Percentiles rank a stretch among this genome's conserved stretches.
Conservation (phyloP, 257 asterid species). For the Solanum neorickii region DNA sequence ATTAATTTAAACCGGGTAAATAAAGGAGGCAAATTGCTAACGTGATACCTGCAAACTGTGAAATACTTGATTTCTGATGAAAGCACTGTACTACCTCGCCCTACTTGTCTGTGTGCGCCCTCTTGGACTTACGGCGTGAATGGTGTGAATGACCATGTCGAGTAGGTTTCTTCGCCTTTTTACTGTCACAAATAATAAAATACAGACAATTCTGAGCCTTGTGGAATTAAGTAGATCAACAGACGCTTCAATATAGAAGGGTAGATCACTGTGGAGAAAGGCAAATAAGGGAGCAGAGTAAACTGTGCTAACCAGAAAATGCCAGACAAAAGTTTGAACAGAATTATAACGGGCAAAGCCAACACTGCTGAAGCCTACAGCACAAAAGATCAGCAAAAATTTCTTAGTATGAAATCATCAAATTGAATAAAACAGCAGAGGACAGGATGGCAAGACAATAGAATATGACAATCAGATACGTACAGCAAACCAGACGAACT, state of each 20-base stretch:
- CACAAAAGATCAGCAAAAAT: not conserved
- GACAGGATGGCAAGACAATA: not conserved
- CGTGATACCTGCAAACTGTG: not conserved
- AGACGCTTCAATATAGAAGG: not conserved
- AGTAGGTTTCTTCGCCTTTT: constrained; percentile 17
- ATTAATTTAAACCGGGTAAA: not conserved
- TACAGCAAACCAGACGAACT: constrained; percentile 81
- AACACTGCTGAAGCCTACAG: constrained; percentile 64
- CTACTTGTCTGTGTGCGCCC: constrained; percentile 32
- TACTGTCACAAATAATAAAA: constrained; percentile 23
- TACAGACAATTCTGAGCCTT: not conserved
- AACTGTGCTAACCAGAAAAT: constrained; percentile 41
- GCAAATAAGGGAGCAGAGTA: not conserved
- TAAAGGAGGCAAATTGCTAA: not conserved
- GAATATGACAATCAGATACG: constrained; percentile 12
- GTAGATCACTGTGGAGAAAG: not conserved
- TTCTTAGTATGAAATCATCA: not conserved
- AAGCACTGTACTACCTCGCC: not conserved
- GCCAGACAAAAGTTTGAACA: constrained; percentile 30
- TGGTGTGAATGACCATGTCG: constrained; percentile 23
- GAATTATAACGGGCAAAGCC: constrained; percentile 55
- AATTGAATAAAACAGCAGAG: not conserved
- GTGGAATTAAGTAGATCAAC: not conserved
- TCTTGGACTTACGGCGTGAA: constrained; percentile 34
- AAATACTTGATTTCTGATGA: not conserved